Percentiles rank a stretch among this genome's conserved stretches.
These are phyloP conservation scores for Raffaelea arxii DNA, from an alignment of 2,329 filamentous ascomycete species.

Conservation along the genomic window DNA sequence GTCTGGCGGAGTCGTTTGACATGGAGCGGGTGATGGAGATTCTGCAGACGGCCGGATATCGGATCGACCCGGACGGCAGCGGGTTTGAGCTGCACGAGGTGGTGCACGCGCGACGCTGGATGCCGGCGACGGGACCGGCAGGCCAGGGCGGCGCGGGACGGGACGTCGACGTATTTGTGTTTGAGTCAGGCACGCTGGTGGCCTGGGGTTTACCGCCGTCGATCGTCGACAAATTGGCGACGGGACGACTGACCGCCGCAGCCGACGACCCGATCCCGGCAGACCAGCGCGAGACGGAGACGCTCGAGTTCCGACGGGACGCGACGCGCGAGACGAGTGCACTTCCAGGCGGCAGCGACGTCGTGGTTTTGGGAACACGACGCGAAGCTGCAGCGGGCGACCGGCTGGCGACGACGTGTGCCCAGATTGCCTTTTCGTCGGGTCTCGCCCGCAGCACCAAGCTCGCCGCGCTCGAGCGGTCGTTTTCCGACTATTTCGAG, in stretches of 20 bases:
- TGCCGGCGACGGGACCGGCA: neutral
- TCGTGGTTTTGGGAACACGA: constrained; percentile 80
- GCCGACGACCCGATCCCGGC: constrained; percentile 67
- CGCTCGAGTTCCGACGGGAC: constrained; percentile 80
- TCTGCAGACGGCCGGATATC: constrained; percentile 48
- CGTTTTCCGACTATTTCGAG: constrained; percentile 75
- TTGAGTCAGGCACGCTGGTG: constrained; percentile 88
- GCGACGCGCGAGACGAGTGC: constrained; percentile 59
- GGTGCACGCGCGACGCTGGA: constrained; percentile 45
- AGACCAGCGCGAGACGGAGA: constrained; percentile 68
- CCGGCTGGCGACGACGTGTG: constrained; percentile 55
- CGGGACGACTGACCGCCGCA: constrained; percentile 63
- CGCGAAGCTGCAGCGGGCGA: constrained; percentile 35
- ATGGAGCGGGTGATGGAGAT: constrained; percentile 51
- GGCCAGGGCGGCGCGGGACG: constrained; percentile 20
- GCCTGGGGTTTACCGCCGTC: constrained; percentile 80
- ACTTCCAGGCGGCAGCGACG: constrained; percentile 82
- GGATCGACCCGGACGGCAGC: constrained; percentile 51
- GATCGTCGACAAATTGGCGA: constrained; percentile 59
- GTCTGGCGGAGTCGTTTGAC: constrained; percentile 53
- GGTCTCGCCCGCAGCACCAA: constrained; percentile 89
- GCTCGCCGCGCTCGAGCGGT: constrained; percentile 79
- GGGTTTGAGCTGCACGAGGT: constrained; percentile 53
- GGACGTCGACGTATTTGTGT: constrained; percentile 85
- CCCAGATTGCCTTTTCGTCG: constrained; percentile 94